A percentile compares a stretch with the other conserved stretches of the same genome.
Evolutionary conservation across 768 basidiomycete genomes (phyloP).

Genomic region (Leucosporidium scottii): DNA sequence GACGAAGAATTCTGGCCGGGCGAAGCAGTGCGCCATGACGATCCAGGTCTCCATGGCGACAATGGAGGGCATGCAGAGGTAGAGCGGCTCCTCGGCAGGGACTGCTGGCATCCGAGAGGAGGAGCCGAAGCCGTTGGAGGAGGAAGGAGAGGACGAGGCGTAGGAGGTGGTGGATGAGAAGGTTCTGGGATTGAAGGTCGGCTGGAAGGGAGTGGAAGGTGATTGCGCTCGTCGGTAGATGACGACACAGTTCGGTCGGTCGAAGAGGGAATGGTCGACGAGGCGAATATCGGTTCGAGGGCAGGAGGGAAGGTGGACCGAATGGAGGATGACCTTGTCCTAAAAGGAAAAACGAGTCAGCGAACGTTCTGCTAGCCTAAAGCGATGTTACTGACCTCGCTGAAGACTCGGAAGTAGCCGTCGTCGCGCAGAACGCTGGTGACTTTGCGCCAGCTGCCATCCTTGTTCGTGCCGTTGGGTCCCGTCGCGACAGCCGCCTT

Average conservation of each 20-base stretch:
- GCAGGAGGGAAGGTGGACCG: conserved; percentile 22
- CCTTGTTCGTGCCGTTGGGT: background rate
- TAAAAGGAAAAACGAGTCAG: background rate
- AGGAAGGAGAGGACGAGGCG: conserved; percentile 17
- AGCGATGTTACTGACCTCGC: conserved; percentile 5
- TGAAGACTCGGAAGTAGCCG: conserved; percentile 25
- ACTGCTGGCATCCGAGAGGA: conserved; percentile 24
- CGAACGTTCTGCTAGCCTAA: no score
- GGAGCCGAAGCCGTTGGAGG: background rate
- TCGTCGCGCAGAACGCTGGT: conserved; percentile 29
- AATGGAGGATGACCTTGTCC: conserved; percentile 25
- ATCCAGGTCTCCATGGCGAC: conserved; percentile 69
- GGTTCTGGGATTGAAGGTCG: conserved; percentile 6
- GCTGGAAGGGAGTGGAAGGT: conserved; percentile 15
- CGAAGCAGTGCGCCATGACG: conserved; percentile 69
- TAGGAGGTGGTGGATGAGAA: conserved; percentile 13
- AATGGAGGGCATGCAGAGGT: conserved; percentile 61
- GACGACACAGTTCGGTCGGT: conserved; percentile 65
- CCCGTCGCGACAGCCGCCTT: conserved; percentile 5
- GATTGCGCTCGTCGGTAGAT: conserved; percentile 52
- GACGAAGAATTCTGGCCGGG: conserved; percentile 65
- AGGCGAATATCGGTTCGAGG: conserved; percentile 69
- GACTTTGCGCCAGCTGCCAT: conserved; percentile 17
- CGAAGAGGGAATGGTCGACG: conserved; percentile 67
- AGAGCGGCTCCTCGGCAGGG: conserved; percentile 55